Base-by-base conservation (phyloP, 129 eudicot species). In the Heracleum sosnowskyi region DNA sequence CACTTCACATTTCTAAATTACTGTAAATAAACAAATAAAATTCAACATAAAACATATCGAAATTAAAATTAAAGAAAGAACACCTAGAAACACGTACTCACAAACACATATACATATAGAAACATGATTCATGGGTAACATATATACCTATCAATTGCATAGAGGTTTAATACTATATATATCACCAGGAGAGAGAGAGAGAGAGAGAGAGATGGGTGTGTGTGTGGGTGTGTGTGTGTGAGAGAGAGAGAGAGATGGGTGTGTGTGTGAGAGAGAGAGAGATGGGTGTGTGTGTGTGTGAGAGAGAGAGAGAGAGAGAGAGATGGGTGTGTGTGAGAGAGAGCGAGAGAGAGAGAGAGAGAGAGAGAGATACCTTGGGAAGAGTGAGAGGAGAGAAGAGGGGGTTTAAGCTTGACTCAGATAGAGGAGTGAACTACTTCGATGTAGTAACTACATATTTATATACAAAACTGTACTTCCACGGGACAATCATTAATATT, bases 351-450 rank as follows among this genome's bases (percentile, higher is more conserved):
- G 13, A 42, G 60, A 51, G 60, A 18, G 60, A 51, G 60, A 55
- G 33, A 57, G 66, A 24, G 29, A 9, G 64, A 22, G 4, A 47
- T 47, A 47, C 55, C 55, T 47, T 1, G 24, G 55, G 55, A 16
- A 47, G 55, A 11, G 47, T 44, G 47, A 44, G 15, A 13, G 12
- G 12, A 47, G 53, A 47, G 55, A 47, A 47, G 29, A 1, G 28
- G 60, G 66, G 66, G 66, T 57, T 57, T 57, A 57, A 57, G 31
- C 33, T 60, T 3, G 68, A 60, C 68, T n/a, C 68, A 60, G 68
- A n/a, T 28, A 60, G 68, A 26, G 68, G 16, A 57, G 66, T 57
- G 66, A 57, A 0, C 66, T 57, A 57, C 16, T 22, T n/a, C 22
- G 66, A 57, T 10, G 7, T 57, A 60, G 68, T 34, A n/a, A 1